Base-by-base conservation (phyloP, 768 basidiomycete genomes). In the Mycena filopes region DNA sequence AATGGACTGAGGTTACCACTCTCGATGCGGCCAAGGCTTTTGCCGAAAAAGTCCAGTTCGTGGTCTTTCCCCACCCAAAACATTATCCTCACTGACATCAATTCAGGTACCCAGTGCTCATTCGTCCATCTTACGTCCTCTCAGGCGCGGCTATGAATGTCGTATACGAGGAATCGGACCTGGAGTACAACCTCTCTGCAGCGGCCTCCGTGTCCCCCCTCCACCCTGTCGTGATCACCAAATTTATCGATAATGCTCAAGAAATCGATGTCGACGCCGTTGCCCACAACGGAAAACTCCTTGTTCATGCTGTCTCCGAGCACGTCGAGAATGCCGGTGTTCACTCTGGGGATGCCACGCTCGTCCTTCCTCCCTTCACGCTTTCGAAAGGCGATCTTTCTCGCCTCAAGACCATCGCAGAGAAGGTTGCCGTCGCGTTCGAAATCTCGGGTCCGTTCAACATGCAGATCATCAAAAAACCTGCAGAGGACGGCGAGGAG, bases 141-240 rank as follows among this genome's bases (percentile, higher is more conserved):
- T 99, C 98, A 11, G 98, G 98, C 54, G 96, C 98, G 46, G 98
- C 98, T 18, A 99, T 99, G 98, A 99, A 98, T 78, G 96, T 99
- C 42, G 95, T 99, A 23, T 92, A 92, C 75, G 95, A 98, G 75
- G 95, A 97, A 76, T 85, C 93, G 15, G 81, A 88, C 18, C 85
- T 99, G 40, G 92, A 97, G 69, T 91, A 97, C 79, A 97, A 94
- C 70, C 89, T 99, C 49, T 96, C 96, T n/a, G 95, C 95, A 23
- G 98, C 98, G 16, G 95, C 97, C 33, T 89, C 91, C 47, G 98
- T 99, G 59, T 99, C 98, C 1, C 96, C 98, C 43, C 86, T 96
- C 20, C 96, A 99, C 79, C 98, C 98, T 2, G 97, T 98, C 71
- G 98, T 99, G 74, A 90, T 99, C 78, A 95, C 97, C 72, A 98